Percentiles rank a stretch among this genome's conserved stretches.
Evolutionary conservation across 768 basidiomycete genomes (phyloP).

Genomic region (Dacryopinax spathularia): DNA sequence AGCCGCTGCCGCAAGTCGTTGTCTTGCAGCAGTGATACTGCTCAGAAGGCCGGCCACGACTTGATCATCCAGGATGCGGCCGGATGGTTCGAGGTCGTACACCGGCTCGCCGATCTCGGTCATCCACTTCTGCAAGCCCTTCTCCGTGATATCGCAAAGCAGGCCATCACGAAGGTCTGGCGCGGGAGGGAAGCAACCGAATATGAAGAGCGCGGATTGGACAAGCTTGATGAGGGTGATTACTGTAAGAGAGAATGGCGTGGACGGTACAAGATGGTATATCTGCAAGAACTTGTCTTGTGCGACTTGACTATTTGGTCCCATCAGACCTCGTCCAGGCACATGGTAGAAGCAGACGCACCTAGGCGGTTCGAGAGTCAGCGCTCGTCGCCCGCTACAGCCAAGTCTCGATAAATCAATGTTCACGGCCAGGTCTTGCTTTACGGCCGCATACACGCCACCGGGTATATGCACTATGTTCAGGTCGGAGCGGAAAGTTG

Average conservation of each 20-base stretch:
- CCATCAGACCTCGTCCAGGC: slow-evolving; percentile 3
- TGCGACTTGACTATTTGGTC: slow-evolving; percentile 46
- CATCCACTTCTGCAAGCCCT: slow-evolving; percentile 56
- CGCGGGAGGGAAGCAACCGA: slow-evolving; percentile 42
- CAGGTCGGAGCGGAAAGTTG: slow-evolving; percentile 76
- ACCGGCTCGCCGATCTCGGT: slow-evolving; percentile 47
- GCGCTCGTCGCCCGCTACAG: slow-evolving; percentile 59
- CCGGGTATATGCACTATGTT: slow-evolving; percentile 67
- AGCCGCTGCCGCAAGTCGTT: slow-evolving; percentile 35
- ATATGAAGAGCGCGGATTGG: slow-evolving; percentile 55
- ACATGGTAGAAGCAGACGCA: slow-evolving; percentile 18
- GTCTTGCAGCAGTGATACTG: slow-evolving; percentile 46
- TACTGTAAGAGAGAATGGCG: slow-evolving; percentile 48
- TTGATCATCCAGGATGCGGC: slow-evolving; percentile 58
- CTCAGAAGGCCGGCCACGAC: slow-evolving; percentile 58
- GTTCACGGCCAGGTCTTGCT: slow-evolving; percentile 61
- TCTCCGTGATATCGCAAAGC: slow-evolving; percentile 61
- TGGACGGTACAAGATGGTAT: slow-evolving; percentile 39
- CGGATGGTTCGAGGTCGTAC: slow-evolving; percentile 47
- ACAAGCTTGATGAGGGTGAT: slow-evolving; percentile 63
- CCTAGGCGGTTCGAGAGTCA: slow-evolving; percentile 68
- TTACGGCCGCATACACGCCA: slow-evolving; percentile 48
- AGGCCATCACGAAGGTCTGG: slow-evolving; percentile 42
- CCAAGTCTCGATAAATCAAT: slow-evolving; percentile 77
- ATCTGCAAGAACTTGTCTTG: slow-evolving; percentile 65